phyloP scores from a whole-genome alignment of 2,329 filamentous ascomycete genomes.

The Pseudogymnoascus sp. region DNA sequence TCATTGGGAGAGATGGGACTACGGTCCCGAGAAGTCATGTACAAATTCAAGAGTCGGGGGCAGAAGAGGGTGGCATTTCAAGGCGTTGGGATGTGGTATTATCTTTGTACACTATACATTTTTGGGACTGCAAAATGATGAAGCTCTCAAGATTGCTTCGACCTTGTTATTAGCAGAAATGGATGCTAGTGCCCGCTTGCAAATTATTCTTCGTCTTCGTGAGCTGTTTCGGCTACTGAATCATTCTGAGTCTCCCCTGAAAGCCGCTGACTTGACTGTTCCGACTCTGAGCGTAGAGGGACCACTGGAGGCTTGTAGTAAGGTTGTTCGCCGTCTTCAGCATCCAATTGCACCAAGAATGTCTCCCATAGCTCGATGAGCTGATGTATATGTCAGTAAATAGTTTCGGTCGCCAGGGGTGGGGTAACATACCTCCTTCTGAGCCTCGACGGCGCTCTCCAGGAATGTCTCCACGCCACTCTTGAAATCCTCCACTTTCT shows the following conservation, averaged over 20 bases:
- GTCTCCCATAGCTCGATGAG: slow-evolving; percentile 93
- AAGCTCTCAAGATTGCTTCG: slow-evolving; percentile 13
- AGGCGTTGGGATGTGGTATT: slow-evolving; percentile 9
- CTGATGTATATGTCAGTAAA: slow-evolving; percentile 29
- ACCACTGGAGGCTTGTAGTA: slow-evolving; percentile 60
- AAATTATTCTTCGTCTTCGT: slow-evolving; percentile 18
- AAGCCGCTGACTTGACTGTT: slow-evolving; percentile 48
- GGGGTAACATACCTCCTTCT: slow-evolving; percentile 74
- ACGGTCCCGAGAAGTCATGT: slow-evolving; percentile 22
- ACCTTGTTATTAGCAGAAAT: slow-evolving; percentile 8
- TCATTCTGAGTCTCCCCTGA: slow-evolving; percentile 22
- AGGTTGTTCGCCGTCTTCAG: slow-evolving; percentile 73
- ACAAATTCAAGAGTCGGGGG: slow-evolving; percentile 22
- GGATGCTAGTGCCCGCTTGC: neutral
- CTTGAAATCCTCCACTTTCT: slow-evolving; percentile 99
- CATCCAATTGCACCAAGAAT: slow-evolving; percentile 90
- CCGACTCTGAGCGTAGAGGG: slow-evolving; percentile 45
- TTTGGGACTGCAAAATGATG: neutral
- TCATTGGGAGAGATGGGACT: neutral
- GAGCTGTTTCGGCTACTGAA: slow-evolving; percentile 17
- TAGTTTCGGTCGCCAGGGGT: neutral
- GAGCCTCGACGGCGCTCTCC: slow-evolving; percentile 92
- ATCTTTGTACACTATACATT: slow-evolving; percentile 9
- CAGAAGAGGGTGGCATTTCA: slow-evolving; percentile 4
- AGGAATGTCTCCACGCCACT: slow-evolving; percentile 95